phyloP scores from a whole-genome alignment of 352 stramenopile genomes.

The Phytophthora boehmeriae region DNA sequence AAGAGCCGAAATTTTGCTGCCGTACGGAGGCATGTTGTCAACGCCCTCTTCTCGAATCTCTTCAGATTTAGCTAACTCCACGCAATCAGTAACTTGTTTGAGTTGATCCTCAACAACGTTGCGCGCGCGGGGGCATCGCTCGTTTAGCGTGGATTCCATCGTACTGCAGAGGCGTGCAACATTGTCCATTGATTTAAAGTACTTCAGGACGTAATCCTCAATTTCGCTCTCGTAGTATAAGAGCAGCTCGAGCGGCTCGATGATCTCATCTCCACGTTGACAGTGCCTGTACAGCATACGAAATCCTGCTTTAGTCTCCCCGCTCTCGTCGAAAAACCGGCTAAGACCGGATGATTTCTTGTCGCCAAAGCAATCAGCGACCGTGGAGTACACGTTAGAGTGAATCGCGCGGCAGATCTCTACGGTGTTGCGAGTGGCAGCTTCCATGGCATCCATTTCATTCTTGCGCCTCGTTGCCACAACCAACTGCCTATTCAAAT shows the following conservation, averaged over 20 bases:
- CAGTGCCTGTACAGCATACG: conserved; percentile 73
- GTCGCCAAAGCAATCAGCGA: conserved; percentile 64
- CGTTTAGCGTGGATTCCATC: conserved; percentile 67
- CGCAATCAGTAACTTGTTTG: conserved; percentile 53
- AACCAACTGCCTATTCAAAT: conserved; percentile 51
- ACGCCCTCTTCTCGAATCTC: conserved; percentile 26
- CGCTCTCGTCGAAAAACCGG: conserved; percentile 49
- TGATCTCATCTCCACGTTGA: conserved; percentile 40
- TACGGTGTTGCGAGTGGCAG: conserved; percentile 68
- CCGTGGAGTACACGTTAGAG: conserved; percentile 48
- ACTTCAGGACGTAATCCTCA: conserved; percentile 70
- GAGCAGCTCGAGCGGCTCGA: conserved; percentile 66
- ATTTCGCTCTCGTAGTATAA: conserved; percentile 69
- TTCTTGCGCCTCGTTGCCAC: conserved; percentile 52
- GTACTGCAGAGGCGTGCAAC: conserved; percentile 48
- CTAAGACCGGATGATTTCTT: conserved; percentile 42
- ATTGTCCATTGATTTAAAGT: conserved; percentile 45
- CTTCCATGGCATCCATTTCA: conserved; percentile 63
- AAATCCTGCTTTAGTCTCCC: conserved; percentile 64
- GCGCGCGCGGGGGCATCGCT: conserved; percentile 58
- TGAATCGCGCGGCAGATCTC: conserved; percentile 56
- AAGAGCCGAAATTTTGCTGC: conserved; percentile 76
- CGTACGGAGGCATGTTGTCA: conserved; percentile 47
- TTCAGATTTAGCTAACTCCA: conserved; percentile 40
- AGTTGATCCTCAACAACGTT: conserved; percentile 58